Evolutionary conservation across 1,139 yeast species (phyloP).

Genomic region (Taphrina communis): DNA sequence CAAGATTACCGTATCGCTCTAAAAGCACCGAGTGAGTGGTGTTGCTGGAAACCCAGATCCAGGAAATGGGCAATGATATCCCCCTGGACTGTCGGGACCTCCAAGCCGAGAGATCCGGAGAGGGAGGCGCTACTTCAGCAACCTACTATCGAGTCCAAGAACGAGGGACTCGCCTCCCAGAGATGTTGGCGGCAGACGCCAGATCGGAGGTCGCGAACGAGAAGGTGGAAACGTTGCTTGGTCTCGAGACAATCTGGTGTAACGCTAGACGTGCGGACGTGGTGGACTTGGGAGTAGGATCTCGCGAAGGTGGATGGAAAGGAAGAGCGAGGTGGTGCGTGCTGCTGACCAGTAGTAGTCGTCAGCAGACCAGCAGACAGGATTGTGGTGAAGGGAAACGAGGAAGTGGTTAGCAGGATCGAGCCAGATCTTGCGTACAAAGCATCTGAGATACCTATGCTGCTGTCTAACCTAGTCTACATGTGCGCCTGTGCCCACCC

Average conservation of each 20-base stretch:
- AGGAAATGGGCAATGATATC: conserved; percentile 1
- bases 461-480: not conserved
- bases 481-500: not conserved
- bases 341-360: too few species aligned
- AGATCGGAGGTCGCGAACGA: conserved; percentile 11
- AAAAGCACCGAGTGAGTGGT: not conserved
- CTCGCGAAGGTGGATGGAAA: too few species aligned
- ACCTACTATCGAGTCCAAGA: not conserved
- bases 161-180: conserved; percentile 5
- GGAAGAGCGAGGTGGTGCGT: not conserved
- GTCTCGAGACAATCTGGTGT: not conserved
- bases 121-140: not conserved
- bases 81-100: conserved; percentile 1
- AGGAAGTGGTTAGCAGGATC: conserved; percentile 1
- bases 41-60: not conserved
- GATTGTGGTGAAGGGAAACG: not conserved
- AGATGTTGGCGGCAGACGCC: not conserved
- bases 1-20: not conserved
- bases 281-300: too few species aligned
- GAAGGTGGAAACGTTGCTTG: not conserved
- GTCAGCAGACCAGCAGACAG: too few species aligned
- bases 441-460: not conserved
- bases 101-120: conserved; percentile 14
- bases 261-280: not conserved
- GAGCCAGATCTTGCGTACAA: not conserved